These are phyloP conservation scores for Alternaria atra DNA, from an alignment of 2,329 filamentous ascomycete species.

Conservation along the genomic window DNA sequence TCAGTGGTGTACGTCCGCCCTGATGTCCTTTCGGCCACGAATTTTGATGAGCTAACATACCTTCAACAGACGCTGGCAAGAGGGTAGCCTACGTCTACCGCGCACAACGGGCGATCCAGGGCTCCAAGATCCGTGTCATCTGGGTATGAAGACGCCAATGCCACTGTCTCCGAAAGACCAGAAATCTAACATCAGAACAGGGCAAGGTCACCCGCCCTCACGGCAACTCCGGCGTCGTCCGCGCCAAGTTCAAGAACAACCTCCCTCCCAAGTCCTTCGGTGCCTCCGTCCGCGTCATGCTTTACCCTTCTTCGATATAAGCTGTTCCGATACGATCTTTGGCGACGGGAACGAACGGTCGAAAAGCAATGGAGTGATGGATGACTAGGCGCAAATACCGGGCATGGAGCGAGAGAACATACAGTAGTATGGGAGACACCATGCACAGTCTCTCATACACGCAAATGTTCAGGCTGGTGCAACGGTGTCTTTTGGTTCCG, in stretches of 20 bases:
- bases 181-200: neutral
- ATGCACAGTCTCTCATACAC: slow-evolving; percentile 43
- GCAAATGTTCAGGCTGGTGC: slow-evolving; percentile 49
- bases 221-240: slow-evolving; percentile 98
- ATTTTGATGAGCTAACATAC: neutral
- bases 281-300: slow-evolving; percentile 91
- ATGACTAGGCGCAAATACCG: slow-evolving; percentile 39
- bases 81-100: slow-evolving; percentile 78
- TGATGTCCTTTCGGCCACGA: slow-evolving; percentile 51
- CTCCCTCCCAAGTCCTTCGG: slow-evolving; percentile 93
- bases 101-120: slow-evolving; percentile 90
- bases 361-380: slow-evolving; percentile 37
- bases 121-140: slow-evolving; percentile 98
- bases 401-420: slow-evolving; percentile 42
- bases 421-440: slow-evolving; percentile 37
- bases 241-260: slow-evolving; percentile 95
- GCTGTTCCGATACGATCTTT: slow-evolving; percentile 37
- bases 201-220: slow-evolving; percentile 90
- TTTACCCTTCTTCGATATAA: slow-evolving; percentile 99
- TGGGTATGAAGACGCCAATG: slow-evolving; percentile 51
- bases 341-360: slow-evolving; percentile 38
- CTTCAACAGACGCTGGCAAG: slow-evolving; percentile 1
- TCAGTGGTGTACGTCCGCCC: slow-evolving; percentile 68
- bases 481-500: slow-evolving; percentile 49
- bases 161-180: neutral